Percentiles rank a stretch among this genome's conserved stretches.
phyloP scores from a whole-genome alignment of 2,329 filamentous ascomycete genomes.

The Aspergillus bombycis region DNA sequence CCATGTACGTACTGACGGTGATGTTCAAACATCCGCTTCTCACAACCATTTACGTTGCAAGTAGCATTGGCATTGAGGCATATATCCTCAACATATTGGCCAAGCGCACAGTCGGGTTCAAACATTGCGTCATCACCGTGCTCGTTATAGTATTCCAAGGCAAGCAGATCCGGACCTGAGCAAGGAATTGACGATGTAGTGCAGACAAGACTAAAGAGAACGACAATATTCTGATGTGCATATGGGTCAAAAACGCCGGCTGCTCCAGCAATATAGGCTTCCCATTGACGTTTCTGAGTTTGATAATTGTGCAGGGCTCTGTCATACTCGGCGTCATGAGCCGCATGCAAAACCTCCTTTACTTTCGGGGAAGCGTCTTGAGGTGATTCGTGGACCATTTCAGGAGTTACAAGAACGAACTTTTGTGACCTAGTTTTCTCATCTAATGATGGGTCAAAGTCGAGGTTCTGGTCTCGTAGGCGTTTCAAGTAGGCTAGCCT shows the following conservation, averaged over 20 bases:
- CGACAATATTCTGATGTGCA: conserved; percentile 93
- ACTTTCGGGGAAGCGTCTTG: conserved; percentile 82
- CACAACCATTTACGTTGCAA: conserved; percentile 83
- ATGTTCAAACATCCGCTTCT: conserved; percentile 86
- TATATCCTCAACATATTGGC: conserved; percentile 92
- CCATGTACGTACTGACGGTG: conserved; percentile 97
- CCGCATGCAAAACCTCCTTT: conserved; percentile 89
- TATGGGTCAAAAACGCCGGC: conserved; percentile 90
- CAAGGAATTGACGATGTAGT: conserved; percentile 93
- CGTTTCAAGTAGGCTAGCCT: conserved; percentile 79
- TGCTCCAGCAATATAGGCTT: conserved; percentile 88
- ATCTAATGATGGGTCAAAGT: conserved; percentile 50
- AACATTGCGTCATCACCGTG: conserved; percentile 72
- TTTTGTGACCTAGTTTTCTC: conserved; percentile 69
- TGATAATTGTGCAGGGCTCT: conserved; percentile 91
- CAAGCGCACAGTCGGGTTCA: conserved; percentile 84
- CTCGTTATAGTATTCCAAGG: conserved; percentile 91
- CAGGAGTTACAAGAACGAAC: conserved; percentile 89
- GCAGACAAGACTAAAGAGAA: conserved; percentile 91
- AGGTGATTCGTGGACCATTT: conserved; percentile 88
- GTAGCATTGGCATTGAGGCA: conserved; percentile 75
- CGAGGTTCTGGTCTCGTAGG: conserved; percentile 70
- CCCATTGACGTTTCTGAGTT: conserved; percentile 94
- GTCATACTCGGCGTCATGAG: conserved; percentile 96
- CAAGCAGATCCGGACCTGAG: conserved; percentile 84